Percentiles rank a stretch among this genome's conserved stretches.
Conservation (phyloP, 495 filamentous ascomycete species). For the Oidiodendron maius region DNA sequence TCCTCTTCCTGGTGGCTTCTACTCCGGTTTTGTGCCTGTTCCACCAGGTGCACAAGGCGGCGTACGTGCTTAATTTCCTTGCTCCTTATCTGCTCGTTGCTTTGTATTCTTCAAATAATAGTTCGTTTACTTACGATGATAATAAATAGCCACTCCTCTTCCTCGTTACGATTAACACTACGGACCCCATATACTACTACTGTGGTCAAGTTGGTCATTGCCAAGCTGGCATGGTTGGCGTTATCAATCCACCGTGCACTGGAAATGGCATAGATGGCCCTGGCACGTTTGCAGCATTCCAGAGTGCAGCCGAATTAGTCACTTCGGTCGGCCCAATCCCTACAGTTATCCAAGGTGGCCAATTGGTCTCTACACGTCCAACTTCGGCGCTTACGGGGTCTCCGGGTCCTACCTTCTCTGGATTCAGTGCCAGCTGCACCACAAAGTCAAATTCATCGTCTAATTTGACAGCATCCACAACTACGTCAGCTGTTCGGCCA, state of each 20-base stretch:
- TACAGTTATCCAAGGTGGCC: background rate
- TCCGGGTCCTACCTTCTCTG: background rate
- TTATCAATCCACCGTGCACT: slow-evolving; percentile 36
- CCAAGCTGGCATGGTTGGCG: slow-evolving; percentile 45
- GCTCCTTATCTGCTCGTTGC: background rate
- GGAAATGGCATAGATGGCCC: background rate
- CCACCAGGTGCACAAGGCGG: background rate
- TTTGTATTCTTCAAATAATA: background rate
- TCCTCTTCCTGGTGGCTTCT: background rate
- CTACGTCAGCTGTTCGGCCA: background rate
- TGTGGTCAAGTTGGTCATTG: slow-evolving; percentile 45
- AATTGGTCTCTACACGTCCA: background rate
- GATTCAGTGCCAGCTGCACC: background rate
- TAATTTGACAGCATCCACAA: background rate
- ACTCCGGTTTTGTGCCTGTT: background rate
- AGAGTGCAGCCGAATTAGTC: background rate
- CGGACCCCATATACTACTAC: slow-evolving; percentile 55
- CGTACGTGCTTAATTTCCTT: background rate
- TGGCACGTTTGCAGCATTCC: background rate
- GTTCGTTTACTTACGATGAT: background rate
- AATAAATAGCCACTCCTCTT: slow-evolving; percentile 28
- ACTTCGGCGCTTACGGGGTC: background rate
- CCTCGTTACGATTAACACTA: slow-evolving; percentile 50
- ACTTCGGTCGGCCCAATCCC: background rate
- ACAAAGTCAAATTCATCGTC: background rate